Evolutionary conservation across 805 yeast species (phyloP), one percentile per base, ranked within the genome.

Genomic region (Metschnikowia lachancei): DNA sequence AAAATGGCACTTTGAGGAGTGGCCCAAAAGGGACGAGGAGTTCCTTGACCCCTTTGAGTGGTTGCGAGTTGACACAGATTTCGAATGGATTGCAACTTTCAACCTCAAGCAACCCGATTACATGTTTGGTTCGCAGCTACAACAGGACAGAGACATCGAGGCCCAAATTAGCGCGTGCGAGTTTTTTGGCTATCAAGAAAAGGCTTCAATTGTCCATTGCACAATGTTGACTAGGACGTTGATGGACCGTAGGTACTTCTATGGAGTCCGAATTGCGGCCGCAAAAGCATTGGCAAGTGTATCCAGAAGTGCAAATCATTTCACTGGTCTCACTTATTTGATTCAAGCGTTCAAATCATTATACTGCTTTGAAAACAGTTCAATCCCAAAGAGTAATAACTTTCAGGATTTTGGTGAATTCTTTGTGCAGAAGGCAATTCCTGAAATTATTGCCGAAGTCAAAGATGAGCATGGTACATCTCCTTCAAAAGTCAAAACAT

Each of bases 31-130:
- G 26, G 90, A 84, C 41, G 91, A 83, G 49, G 90, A 83, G 35
- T 74, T 79, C 18, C 82, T 80, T 56, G 97, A 92, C 57, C 97
- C 97, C 0, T 94, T 90, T 65, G 99, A 94, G 59, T 94, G 99
- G 99, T 76, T 94, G 32, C 75, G 99, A 56, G 87, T 92, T n/a
- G 99, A 94, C 67, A 91, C 97, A 0, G 99, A 94, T 63, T 87
- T 85, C 58, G 99, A 94, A 63, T 94, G 99, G 99, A 85, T 94
- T 41, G 88, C 95, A 50, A 80, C 79, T 54, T 72, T 88, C 18
- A 76, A 81, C 48, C 80, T 94, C 29, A 87, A 83, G 55, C 97
- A 91, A 65, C 95, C 96, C 0, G 97, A 90, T 57, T 86, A 89
- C 60, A 94, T 94, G 97, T 94, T 79, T 62, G 87, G 89, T 1